Evolutionary conservation across 208 protist species (phyloP).

Genomic region (Trypanosoma scelopori): DNA sequence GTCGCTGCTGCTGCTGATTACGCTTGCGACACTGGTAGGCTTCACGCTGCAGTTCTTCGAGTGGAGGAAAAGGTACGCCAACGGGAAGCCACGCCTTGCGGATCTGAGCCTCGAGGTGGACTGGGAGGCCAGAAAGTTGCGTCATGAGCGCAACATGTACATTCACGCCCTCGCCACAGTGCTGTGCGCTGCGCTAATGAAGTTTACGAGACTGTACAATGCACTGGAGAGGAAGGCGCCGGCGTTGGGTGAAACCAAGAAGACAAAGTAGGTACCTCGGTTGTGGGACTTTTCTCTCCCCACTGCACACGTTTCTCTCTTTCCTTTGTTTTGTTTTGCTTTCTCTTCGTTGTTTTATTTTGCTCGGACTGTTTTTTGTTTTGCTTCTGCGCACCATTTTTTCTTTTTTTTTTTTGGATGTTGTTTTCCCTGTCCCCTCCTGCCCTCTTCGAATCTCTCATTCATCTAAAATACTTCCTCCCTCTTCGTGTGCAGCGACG

Average conservation of each 20-base stretch:
- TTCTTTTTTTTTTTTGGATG: no score
- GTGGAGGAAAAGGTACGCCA: constrained; percentile 46
- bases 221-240: constrained; percentile 3
- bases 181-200: constrained; percentile 55
- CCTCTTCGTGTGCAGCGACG: no score
- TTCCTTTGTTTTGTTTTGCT: background rate
- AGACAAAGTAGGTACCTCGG: background rate
- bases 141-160: constrained; percentile 71
- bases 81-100: constrained; percentile 35
- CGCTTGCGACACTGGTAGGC: constrained; percentile 33
- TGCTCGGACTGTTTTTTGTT: no score
- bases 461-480: no score
- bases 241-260: constrained; percentile 1
- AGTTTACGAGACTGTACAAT: constrained; percentile 27
- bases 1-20: constrained; percentile 35
- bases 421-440: no score
- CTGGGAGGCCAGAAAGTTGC: constrained; percentile 56
- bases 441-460: no score
- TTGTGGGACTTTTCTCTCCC: background rate
- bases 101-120: constrained; percentile 65
- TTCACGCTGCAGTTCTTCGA: constrained; percentile 51
- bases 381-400: no score
- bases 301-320: background rate
- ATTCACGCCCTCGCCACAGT: constrained; percentile 57
- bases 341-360: no score